phyloP scores from a whole-genome alignment of 129 eudicot species.

The Centaurea solstitialis region DNA sequence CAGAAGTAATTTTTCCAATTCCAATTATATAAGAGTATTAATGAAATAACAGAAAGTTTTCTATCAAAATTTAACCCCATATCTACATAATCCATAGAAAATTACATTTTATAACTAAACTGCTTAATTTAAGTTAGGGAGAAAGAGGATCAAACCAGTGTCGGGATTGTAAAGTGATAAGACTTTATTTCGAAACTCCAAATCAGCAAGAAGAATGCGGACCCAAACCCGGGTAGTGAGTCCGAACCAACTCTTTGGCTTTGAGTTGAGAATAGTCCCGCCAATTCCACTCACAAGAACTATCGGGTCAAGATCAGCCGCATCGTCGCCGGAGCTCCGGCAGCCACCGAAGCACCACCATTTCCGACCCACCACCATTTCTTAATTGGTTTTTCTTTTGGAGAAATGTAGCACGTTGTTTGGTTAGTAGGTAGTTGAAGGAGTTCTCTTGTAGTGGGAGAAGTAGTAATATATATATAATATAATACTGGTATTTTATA shows the following conservation, averaged over 20 bases:
- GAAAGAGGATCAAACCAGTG: constrained; percentile 51
- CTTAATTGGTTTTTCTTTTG: not conserved
- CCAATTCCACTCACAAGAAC: constrained; percentile 78
- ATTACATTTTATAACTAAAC: too few relatives aligned
- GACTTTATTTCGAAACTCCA: constrained; percentile 70
- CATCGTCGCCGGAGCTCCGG: constrained; percentile 40
- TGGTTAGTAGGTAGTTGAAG: constrained; percentile 7
- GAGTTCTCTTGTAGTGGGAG: not conserved
- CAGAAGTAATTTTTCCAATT: not conserved
- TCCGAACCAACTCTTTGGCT: constrained; percentile 46
- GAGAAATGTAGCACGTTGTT: constrained; percentile 17
- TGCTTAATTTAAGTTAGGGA: not conserved
- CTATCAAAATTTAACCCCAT: not conserved
- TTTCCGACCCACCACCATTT: constrained; percentile 41
- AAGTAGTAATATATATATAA: not conserved
- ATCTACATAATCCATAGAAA: not conserved
- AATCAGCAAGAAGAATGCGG: constrained; percentile 75
- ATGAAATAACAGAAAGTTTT: not conserved
- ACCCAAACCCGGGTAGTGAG: constrained; percentile 87
- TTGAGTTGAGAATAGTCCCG: constrained; percentile 73
- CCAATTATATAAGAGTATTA: not conserved
- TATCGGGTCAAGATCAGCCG: constrained; percentile 68
- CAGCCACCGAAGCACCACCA: constrained; percentile 44
- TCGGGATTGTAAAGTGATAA: constrained; percentile 78
- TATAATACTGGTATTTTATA: not conserved